A percentile compares a stretch with the other conserved stretches of the same genome.
phyloP scores from a whole-genome alignment of 2,329 filamentous ascomycete species.

The Onygenales sp. region DNA sequence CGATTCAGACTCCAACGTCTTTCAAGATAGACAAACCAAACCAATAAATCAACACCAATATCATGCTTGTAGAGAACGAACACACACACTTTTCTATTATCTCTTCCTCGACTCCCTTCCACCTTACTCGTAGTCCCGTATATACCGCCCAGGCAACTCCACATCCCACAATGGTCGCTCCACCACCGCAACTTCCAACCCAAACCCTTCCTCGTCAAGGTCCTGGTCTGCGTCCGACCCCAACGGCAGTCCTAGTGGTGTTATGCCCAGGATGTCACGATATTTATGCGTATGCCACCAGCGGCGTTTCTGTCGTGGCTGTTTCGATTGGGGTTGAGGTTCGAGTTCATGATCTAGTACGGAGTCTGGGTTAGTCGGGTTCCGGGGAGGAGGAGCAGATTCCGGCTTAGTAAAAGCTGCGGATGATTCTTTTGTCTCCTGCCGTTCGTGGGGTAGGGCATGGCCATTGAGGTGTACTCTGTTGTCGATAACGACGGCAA shows the following conservation, averaged over 20 bases:
- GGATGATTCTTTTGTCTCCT: not conserved
- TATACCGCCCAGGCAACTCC: slow-evolving; percentile 63
- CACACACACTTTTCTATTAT: not conserved
- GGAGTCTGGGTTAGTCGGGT: not conserved
- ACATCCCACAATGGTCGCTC: slow-evolving; percentile 80
- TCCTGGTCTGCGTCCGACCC: slow-evolving; percentile 22
- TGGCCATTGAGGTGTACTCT: slow-evolving; percentile 2
- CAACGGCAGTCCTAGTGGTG: slow-evolving; percentile 37
- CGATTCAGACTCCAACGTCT: too few relatives aligned
- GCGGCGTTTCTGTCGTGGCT: slow-evolving; percentile 19
- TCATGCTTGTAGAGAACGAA: not conserved
- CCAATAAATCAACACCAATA: too few relatives aligned
- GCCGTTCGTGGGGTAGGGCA: not conserved
- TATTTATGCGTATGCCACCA: slow-evolving; percentile 88
- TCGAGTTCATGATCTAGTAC: slow-evolving; percentile 15
- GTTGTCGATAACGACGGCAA: slow-evolving; percentile 13
- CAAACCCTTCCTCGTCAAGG: slow-evolving; percentile 16
- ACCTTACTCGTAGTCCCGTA: slow-evolving; percentile 43
- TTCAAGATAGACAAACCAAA: too few relatives aligned
- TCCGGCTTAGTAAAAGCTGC: slow-evolving; percentile 1
- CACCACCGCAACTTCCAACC: slow-evolving; percentile 70
- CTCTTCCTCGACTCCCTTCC: not conserved
- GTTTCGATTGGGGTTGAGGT: slow-evolving; percentile 9
- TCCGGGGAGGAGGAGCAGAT: slow-evolving; percentile 4
- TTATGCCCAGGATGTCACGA: slow-evolving; percentile 75